Conservation (phyloP, 257 asterid species). For the Nemophila menziesii region DNA sequence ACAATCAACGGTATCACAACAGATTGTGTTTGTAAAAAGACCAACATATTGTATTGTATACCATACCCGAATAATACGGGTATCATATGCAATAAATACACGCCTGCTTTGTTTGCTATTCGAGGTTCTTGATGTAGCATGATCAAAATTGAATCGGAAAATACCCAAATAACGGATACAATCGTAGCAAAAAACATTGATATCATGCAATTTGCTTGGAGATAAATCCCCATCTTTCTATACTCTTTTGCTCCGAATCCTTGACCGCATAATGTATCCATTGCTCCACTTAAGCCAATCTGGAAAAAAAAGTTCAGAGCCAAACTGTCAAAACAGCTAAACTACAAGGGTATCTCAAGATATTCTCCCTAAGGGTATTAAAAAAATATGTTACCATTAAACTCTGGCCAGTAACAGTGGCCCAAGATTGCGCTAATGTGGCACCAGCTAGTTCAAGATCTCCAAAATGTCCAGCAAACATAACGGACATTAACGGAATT, state of each 20-base stretch:
- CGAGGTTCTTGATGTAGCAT: constrained; percentile 49
- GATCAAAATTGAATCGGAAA: constrained; percentile 31
- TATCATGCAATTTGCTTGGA: constrained; percentile 60
- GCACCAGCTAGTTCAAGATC: constrained; percentile 16
- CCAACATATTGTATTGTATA: constrained; percentile 41
- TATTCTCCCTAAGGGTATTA: not conserved
- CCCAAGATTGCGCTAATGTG: constrained; percentile 25
- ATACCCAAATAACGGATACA: constrained; percentile 56
- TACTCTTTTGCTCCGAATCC: constrained; percentile 59
- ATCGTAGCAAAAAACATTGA: constrained; percentile 22
- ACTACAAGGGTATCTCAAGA: not conserved
- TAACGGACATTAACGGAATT: constrained; percentile 15
- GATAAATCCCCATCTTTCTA: constrained; percentile 44
- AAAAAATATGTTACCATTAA: constrained; percentile 12
- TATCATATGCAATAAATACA: constrained; percentile 44
- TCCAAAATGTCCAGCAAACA: constrained; percentile 26
- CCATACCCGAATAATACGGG: constrained; percentile 74
- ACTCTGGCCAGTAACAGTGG: constrained; percentile 18
- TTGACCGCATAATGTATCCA: constrained; percentile 84
- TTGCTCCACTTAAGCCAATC: constrained; percentile 77
- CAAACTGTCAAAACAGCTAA: not conserved
- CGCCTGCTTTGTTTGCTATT: constrained; percentile 41
- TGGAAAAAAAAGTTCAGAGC: constrained; percentile 7
- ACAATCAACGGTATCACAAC: constrained; percentile 40
- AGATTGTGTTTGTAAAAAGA: constrained; percentile 66